Evolutionary conservation across 176 grass and related monocot genomes (phyloP).

Genomic region (Miscanthus lutarioriparius): DNA sequence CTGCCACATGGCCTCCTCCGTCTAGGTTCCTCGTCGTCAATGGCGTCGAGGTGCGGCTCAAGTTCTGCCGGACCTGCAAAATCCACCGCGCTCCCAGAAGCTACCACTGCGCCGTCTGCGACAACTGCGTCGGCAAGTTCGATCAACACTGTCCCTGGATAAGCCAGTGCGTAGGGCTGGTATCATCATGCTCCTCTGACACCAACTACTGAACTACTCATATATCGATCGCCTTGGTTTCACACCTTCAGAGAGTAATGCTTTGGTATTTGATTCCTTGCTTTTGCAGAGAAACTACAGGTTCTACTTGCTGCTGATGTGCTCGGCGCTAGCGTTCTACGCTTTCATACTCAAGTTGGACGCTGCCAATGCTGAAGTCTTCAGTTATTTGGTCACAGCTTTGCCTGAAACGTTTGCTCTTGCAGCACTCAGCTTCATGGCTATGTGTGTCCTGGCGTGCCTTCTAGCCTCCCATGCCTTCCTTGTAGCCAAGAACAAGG

Average conservation of each 20-base stretch:
- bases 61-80: conserved; percentile 56
- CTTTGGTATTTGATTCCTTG: not conserved
- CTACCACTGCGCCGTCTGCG: conserved; percentile 59
- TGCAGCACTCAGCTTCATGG: conserved; percentile 50
- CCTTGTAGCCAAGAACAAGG: conserved; percentile 63
- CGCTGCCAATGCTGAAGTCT: not conserved
- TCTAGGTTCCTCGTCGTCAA: conserved; percentile 32
- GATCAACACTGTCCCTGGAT: conserved; percentile 76
- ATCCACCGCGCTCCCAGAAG: conserved; percentile 57
- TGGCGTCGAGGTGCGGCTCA: conserved; percentile 37
- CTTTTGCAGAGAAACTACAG: conserved; percentile 58
- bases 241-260: not conserved
- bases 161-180: conserved; percentile 67
- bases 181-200: not conserved
- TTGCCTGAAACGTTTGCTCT: conserved; percentile 52
- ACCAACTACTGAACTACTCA: not conserved
- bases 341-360: conserved; percentile 35
- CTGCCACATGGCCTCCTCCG: not conserved
- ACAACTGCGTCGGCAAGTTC: conserved; percentile 72
- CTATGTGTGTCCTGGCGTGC: conserved; percentile 42
- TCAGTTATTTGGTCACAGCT: conserved; percentile 13
- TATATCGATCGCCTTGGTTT: not conserved
- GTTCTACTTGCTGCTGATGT: conserved; percentile 52
- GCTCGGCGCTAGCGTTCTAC: conserved; percentile 45
- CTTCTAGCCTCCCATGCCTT: conserved; percentile 50